A percentile compares a stretch with the other conserved stretches of the same genome.
These are phyloP conservation scores for Aspergillus tamarii DNA, from an alignment of 2,329 filamentous ascomycete species.

Conservation along the genomic window DNA sequence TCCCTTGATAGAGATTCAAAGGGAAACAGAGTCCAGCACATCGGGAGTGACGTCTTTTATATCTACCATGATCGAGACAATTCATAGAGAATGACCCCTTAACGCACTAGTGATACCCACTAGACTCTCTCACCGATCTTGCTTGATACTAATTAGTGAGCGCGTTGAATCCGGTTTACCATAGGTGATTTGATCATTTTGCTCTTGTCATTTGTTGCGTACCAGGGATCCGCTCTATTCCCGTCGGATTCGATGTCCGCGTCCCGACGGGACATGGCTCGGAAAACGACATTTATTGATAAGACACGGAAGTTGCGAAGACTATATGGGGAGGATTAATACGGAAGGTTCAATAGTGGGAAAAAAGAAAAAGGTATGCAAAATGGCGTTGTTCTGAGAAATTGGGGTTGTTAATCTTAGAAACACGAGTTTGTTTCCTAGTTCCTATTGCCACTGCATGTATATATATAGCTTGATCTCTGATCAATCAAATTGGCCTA, in stretches of 20 bases:
- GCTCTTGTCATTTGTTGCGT: background rate
- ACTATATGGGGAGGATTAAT: background rate
- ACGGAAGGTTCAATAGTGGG: background rate
- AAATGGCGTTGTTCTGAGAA: too few relatives aligned
- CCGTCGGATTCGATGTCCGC: background rate
- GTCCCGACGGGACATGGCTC: background rate
- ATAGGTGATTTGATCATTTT: background rate
- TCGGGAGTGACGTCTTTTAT: background rate
- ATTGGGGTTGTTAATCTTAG: too few relatives aligned
- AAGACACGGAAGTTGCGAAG: background rate
- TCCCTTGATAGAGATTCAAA: background rate
- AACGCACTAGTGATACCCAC: too few relatives aligned
- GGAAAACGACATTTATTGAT: background rate
- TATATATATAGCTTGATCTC: too few relatives aligned
- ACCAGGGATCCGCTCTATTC: constrained; percentile 2
- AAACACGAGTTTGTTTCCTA: too few relatives aligned
- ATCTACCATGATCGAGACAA: background rate
- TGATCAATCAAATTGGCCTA: too few relatives aligned
- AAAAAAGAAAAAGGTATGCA: too few relatives aligned
- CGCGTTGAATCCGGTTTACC: background rate
- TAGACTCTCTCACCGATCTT: background rate
- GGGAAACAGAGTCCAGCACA: background rate
- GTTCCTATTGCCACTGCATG: too few relatives aligned
- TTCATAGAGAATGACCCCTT: background rate
- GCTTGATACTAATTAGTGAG: background rate